Base-by-base conservation (phyloP, 2,329 filamentous ascomycete species). In the Calonectria crousiana region DNA sequence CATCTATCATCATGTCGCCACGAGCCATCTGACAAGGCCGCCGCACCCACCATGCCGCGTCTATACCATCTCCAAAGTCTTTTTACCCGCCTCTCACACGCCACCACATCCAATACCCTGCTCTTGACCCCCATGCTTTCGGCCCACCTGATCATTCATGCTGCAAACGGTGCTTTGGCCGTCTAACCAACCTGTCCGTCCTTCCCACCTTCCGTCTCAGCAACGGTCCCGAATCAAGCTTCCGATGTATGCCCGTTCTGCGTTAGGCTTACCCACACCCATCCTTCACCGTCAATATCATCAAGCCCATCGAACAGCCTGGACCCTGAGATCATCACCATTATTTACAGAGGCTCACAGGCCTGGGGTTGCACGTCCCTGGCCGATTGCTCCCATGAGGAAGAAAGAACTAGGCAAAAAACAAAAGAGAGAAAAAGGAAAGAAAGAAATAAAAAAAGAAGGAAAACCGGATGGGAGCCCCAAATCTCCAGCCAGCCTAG, bases 301-400 rank as follows among this genome's bases (percentile, higher is more conserved):
- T 65, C 49, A 56, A 64, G 75, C 72, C 72, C 75, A 75, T 80
- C 77, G 78, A 80, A 79, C 77, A 78, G 78, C 78, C 78, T 79
- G 73, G 78, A 80, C 78, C 78, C 72, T 75, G 76, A 75, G 78
- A 80, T 80, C 78, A 76, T 76, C 78, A 69, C 74, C 74, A 76
- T 76, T 62, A 79, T 76, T 76, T 72, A 79, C 77, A 78, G 73
- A 66, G 56, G 75, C 75, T 73, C 69, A 71, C 71, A 64, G 64
- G 69, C 69, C 69, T 77, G 71, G 71, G 78, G 76, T 79, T 74
- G 75, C 76, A 78, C 74, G 74, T 76, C 69, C 70, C 75, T 74
- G 71, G 69, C 67, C 72, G 56, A 71, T 73, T 68, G 36, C 51
- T 60, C 74, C 72, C 20, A 38, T 38, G 56, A 36, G 32, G 23